Evolutionary conservation across 805 yeast species (phyloP).

Genomic region (Nadsonia fulvescens): DNA sequence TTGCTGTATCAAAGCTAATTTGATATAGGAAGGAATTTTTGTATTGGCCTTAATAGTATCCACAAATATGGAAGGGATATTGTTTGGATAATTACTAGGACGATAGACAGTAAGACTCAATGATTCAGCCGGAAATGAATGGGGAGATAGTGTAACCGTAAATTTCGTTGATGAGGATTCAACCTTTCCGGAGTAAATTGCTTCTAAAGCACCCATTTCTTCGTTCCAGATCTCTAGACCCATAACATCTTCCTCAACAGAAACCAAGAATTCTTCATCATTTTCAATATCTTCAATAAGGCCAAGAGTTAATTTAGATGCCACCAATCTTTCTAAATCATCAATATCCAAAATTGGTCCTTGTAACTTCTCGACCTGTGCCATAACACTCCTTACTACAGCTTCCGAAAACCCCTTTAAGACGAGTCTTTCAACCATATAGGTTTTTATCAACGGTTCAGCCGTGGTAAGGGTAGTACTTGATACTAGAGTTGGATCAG

Average conservation of each 20-base stretch:
- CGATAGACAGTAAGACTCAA: conserved; percentile 21
- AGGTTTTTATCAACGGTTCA: conserved; percentile 38
- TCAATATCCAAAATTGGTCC: too few species aligned
- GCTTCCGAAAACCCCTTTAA: conserved; percentile 57
- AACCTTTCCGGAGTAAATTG: conserved; percentile 25
- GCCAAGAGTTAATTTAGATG: conserved; percentile 21
- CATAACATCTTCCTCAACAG: conserved; percentile 4
- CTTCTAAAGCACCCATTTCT: conserved; percentile 50
- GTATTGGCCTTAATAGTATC: conserved; percentile 20
- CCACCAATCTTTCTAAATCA: conserved; percentile 32
- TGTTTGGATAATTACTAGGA: conserved; percentile 40
- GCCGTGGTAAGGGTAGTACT: conserved; percentile 16
- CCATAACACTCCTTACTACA: too few species aligned
- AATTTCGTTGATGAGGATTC: conserved; percentile 1
- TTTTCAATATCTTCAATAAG: conserved; percentile 9
- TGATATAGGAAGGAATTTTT: conserved; percentile 16
- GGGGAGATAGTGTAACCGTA: too few species aligned
- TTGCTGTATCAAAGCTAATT: conserved; percentile 17
- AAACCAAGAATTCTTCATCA: conserved; percentile 1
- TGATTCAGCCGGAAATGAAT: too few species aligned
- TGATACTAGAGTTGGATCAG: conserved; percentile 10
- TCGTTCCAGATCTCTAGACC: conserved; percentile 45
- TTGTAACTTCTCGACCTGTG: conserved; percentile 29
- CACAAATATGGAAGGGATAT: conserved; percentile 52
- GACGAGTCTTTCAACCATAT: conserved; percentile 35